Evolutionary conservation across 139 green algal genomes (phyloP), one percentile per base, ranked within the genome.

Genomic region (Tetradesmus lagerheimii): DNA sequence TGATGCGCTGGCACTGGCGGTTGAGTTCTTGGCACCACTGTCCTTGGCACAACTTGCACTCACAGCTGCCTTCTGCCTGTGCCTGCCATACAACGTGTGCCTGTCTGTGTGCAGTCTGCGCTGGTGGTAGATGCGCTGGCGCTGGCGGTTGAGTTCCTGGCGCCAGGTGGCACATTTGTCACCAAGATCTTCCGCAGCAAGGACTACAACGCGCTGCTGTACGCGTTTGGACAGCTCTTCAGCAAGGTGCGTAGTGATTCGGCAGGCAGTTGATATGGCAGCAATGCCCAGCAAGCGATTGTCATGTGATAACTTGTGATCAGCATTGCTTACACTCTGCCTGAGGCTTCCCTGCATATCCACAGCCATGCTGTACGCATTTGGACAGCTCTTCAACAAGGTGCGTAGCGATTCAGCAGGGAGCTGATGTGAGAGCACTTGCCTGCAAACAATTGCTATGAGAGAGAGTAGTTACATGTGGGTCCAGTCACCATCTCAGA

Each of bases 141-240:
- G 39, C 97, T 99, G 83, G 98, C 98, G 74, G 96, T 94, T 4
- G 97, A 99, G 84, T 97, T 98, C 86, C 95, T 99, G 75, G 92
- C 91, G 27, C 97, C 97, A 25, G 93, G 94, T 11, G 98, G 98
- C 47, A 97, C 91, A 15, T 99, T 99, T 91, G 95, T 99, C 39
- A 99, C 98, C 88, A 99, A 99, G 94, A 45, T 80, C n/a, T 80
- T 78, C 75, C 43, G 95, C 77, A 98, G 95, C 37, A 95, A 97
- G 87, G 98, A 99, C 91, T 99, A 99, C 95, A 98, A 97, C 83
- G 95, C 98, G 38, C 94, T 99, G 92, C 92, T 99, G 80, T 99
- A 98, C 83, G 97, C 97, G n/a, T 97, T 99, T 89, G 97, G 97
- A 37, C 98, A 99, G 95, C 96, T 99, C 87, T 99, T 99, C 89